Base-by-base conservation (phyloP, 108 stramenopile species). In the Skeletonema potamos region DNA sequence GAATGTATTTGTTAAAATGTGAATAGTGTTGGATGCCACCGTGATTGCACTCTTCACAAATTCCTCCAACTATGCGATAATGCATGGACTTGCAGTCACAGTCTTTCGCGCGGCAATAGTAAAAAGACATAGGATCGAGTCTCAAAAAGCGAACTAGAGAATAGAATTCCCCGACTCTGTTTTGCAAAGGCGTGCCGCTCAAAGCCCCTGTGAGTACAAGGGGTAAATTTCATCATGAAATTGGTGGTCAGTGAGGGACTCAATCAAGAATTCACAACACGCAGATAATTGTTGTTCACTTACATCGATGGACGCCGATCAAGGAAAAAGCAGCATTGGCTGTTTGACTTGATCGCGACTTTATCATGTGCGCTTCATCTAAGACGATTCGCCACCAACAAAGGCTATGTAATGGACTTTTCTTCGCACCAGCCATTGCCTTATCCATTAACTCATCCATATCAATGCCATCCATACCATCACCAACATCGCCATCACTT, bases 151-250 rank as follows among this genome's bases (percentile, higher is more conserved):
- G 86, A 58, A 99, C 93, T 48, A 98, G 77, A 20, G 92, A 91
- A 73, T 98, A 98, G 37, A 99, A 88, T 66, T 99, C 99, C 6
- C 96, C 96, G n/a, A 99, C 98, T 9, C 98, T 82, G 68, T 99
- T 99, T 83, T 99, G 99, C 27, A 99, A 73, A 15, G 99, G 99
- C 0, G 99, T 99, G 6, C 99, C 99, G 4, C 91, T 89, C 22
- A 99, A 76, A 76, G 91, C 89, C 99, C 98, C 39, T 41, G 39
- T 37, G 11, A 37, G 12, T 37, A 12, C 0, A 37, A 12, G 39
- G n/a, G n/a, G n/a, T n/a, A n/a, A n/a, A n/a, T n/a, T n/a, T n/a
- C n/a, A n/a, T n/a, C 0, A 41, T n/a, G 4, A 4, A 41, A n/a
- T 41, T 36, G 6, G 34, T n/a, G n/a, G 4, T 36, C n/a, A 41